Conservation (phyloP, 305 asterid species). For the Fraxinus dipetala region DNA sequence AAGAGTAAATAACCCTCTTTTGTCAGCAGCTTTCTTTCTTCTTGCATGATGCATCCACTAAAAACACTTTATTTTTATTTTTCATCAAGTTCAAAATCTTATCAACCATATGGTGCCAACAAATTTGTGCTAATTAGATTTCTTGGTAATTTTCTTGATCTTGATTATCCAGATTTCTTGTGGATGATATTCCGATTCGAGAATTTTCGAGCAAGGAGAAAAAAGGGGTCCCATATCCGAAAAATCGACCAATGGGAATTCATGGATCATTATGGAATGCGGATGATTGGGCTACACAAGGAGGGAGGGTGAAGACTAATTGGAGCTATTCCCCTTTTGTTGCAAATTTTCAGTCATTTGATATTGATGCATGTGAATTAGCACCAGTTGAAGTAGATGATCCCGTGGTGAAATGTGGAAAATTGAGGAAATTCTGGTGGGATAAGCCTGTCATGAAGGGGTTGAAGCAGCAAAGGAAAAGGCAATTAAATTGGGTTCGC, state of each 20-base stretch:
- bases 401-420: conserved; percentile 29
- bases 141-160: background rate
- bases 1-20: background rate
- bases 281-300: conserved; percentile 57
- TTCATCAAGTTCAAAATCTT: background rate
- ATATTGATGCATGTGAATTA: conserved; percentile 44
- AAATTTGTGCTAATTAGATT: background rate
- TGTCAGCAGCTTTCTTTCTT: background rate
- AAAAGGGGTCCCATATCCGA: conserved; percentile 37
- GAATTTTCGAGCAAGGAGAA: conserved; percentile 40
- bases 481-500: conserved; percentile 33
- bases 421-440: conserved; percentile 41
- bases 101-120: background rate
- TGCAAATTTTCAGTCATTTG: conserved; percentile 28
- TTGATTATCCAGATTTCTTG: conserved; percentile 33
- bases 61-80: too few relatives aligned
- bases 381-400: conserved; percentile 9
- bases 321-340: conserved; percentile 47
- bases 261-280: conserved; percentile 47
- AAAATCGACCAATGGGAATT: conserved; percentile 47
- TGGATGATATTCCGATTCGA: conserved; percentile 51
- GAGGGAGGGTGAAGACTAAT: conserved; percentile 49
- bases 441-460: conserved; percentile 43
- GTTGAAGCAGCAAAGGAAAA: conserved; percentile 28
- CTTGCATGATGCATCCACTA: background rate